Percentiles rank a stretch among this genome's conserved stretches.
Evolutionary conservation across 192 early-diverging fungal species (phyloP).

Genomic region (Funneliformis geosporum): DNA sequence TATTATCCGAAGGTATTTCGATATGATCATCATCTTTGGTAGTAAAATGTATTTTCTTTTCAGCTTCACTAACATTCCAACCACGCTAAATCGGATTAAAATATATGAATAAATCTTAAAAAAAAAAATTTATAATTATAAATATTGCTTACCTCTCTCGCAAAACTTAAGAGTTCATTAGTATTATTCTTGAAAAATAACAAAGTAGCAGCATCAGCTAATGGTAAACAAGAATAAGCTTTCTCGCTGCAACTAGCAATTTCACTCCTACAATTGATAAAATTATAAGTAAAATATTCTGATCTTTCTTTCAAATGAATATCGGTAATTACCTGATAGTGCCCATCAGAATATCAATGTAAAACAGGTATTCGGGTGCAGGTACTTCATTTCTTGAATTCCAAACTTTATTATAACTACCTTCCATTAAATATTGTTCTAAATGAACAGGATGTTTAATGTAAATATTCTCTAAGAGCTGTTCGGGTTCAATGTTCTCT

Average conservation of each 20-base stretch:
- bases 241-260: conserved; percentile 96
- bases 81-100: conserved; percentile 50
- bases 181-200: conserved; percentile 80
- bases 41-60: conserved; percentile 82
- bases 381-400: conserved; percentile 85
- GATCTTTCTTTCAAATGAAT: background rate
- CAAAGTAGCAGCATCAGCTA: conserved; percentile 89
- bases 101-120: background rate
- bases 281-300: background rate
- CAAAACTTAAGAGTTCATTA: conserved; percentile 84
- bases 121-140: background rate
- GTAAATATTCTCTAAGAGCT: conserved; percentile 76
- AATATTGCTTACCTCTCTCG: conserved; percentile 63
- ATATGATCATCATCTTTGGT: conserved; percentile 59
- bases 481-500: conserved; percentile 83
- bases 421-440: conserved; percentile 98
- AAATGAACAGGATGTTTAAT: conserved; percentile 92
- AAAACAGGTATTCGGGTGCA: conserved; percentile 88
- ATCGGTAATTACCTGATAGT: conserved; percentile 73
- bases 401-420: conserved; percentile 97
- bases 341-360: conserved; percentile 90
- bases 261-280: conserved; percentile 69
- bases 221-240: conserved; percentile 82
- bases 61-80: conserved; percentile 81
- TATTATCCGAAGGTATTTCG: conserved; percentile 79